Conservation (phyloP, 345 rosid species). For the Raphanus raphanistrum region DNA sequence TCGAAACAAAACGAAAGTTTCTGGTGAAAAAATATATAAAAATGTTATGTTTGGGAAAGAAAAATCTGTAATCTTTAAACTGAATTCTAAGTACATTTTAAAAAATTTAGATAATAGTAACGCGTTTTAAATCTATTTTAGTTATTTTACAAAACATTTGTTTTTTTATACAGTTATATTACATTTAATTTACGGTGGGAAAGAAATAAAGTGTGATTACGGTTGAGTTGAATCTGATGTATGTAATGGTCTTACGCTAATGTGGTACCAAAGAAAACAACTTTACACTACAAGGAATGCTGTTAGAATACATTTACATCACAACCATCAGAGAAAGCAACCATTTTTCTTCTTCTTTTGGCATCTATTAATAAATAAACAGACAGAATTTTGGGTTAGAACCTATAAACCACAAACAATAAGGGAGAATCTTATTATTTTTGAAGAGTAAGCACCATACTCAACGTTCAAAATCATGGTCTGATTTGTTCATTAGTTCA, state of each 20-base stretch:
- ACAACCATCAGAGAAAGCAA: not conserved
- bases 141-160: not conserved
- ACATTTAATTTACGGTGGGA: not conserved
- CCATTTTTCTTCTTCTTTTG: not conserved
- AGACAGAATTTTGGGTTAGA: not conserved
- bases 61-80: not conserved
- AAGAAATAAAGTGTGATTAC: not conserved
- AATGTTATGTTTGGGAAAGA: not conserved
- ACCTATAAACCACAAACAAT: not conserved
- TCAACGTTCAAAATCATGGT: not conserved
- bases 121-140: slow-evolving; percentile 24
- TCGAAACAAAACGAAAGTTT: slow-evolving; percentile 7
- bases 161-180: not conserved
- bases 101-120: not conserved
- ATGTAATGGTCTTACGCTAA: not conserved
- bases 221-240: not conserved
- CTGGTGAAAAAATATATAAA: not conserved
- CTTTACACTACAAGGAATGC: not conserved
- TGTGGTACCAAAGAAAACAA: not conserved
- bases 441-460: not conserved
- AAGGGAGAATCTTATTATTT: not conserved
- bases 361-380: not conserved
- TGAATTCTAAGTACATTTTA: not conserved
- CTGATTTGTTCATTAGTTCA: not conserved
- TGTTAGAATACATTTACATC: slow-evolving; percentile 1